Base-by-base conservation (phyloP, 1,284 basidiomycete genomes). In the Chalciporus sp. region DNA sequence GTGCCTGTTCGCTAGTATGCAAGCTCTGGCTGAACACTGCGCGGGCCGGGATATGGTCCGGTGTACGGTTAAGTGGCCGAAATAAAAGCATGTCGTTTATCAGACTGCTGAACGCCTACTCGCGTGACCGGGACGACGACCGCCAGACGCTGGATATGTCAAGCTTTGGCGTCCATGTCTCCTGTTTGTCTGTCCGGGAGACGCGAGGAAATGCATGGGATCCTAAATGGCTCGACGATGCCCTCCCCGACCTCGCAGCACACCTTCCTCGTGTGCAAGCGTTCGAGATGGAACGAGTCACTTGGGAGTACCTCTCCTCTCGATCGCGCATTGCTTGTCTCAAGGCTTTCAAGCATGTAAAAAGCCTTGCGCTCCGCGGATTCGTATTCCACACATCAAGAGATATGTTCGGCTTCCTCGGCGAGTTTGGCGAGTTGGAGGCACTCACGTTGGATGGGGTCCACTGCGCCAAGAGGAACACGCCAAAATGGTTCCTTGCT, bases 1-100 rank as follows among this genome's bases (percentile, higher is more conserved):
- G 59, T n/a, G 37, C 61, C 4, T 74, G 72, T 52, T 61, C 65
- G 10, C 65, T 74, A 8, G 70, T 72, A 26, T 72, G 62, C 58
- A 69, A 63, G 10, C 58, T 57, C 31, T 74, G 73, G 74, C 42
- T 70, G 5, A 63, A 61, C 16, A 61, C 61, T 1, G 64, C 68
- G 29, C 62, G 72, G 19, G 60, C 53, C 11, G 60, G 65, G 42
- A 59, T 73, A 42, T 75, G 74, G 64, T 49, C 51, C 5, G 27
- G 50, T 16, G 57, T 70, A 20, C 56, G 66, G 16, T 41, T 71
- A 35, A 55, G 47, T 12, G 41, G 47, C 3, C 41, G 60, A 16
- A 54, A 53, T 43, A 69, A 52, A 43, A 62, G 62, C 20, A 64
- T 52, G 54, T 52, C 51, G 2, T 54, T 69, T 14, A 39, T 65